Conservation (phyloP, 352 stramenopile species). For the Phytophthora constricta region DNA sequence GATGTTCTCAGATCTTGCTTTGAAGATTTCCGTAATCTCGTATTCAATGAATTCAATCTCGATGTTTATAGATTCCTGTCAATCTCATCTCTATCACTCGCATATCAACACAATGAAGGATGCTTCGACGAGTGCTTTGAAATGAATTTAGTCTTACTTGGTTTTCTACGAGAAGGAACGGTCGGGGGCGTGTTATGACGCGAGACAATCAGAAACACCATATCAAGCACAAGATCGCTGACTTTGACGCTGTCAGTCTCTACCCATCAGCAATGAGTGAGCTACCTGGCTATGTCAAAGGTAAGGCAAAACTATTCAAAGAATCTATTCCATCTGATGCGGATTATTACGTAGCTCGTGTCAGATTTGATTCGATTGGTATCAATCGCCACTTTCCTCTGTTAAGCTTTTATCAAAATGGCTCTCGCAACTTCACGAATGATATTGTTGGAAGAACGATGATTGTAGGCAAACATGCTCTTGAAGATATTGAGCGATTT, state of each 20-base stretch:
- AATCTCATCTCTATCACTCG: not conserved
- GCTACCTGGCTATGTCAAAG: slow-evolving; percentile 1
- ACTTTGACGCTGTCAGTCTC: slow-evolving; percentile 13
- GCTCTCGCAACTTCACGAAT: slow-evolving; percentile 15
- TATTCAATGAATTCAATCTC: not conserved
- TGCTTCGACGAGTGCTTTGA: slow-evolving; percentile 16
- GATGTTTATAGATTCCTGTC: slow-evolving; percentile 8
- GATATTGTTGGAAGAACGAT: not conserved
- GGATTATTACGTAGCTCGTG: slow-evolving; percentile 6
- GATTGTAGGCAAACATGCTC: slow-evolving; percentile 3
- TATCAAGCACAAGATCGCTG: slow-evolving; percentile 2
- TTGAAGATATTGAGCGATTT: slow-evolving; percentile 11
- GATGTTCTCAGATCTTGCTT: slow-evolving; percentile 9
- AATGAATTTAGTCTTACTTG: slow-evolving; percentile 9
- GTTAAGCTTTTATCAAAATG: not conserved
- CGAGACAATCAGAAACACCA: slow-evolving; percentile 12
- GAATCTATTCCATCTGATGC: slow-evolving; percentile 3
- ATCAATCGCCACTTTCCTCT: slow-evolving; percentile 11
- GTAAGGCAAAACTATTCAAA: slow-evolving; percentile 4
- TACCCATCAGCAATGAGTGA: slow-evolving; percentile 15
- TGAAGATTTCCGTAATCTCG: slow-evolving; percentile 3
- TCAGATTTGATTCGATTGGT: slow-evolving; percentile 2
- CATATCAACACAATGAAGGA: slow-evolving; percentile 13
- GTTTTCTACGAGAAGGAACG: not conserved
- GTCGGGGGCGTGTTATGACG: slow-evolving; percentile 16